Evolutionary conservation across 371 early-diverging fungal genomes (phyloP).

Genomic region (Apophysomyces trapeziformis): DNA sequence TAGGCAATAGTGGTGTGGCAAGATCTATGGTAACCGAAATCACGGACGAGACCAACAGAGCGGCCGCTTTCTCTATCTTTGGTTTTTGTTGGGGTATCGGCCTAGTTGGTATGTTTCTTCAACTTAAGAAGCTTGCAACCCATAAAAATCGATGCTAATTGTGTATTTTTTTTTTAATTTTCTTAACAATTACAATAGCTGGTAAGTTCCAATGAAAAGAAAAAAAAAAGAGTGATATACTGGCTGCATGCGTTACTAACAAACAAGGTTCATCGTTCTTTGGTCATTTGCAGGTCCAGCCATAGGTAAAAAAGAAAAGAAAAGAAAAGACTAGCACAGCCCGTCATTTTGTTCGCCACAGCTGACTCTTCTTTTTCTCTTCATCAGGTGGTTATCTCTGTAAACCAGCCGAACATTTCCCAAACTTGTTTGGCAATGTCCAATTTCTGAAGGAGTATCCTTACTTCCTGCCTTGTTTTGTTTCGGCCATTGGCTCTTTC

Average conservation of each 20-base stretch:
- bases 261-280: constrained; percentile 4
- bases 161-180: not conserved
- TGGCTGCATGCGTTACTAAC: not conserved
- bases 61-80: constrained; percentile 69
- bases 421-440: constrained; percentile 68
- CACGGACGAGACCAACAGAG: constrained; percentile 80
- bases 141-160: not conserved
- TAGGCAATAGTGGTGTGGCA: constrained; percentile 83
- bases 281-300: constrained; percentile 1
- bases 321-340: not conserved
- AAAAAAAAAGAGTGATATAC: not conserved
- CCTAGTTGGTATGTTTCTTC: constrained; percentile 49
- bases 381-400: constrained; percentile 76
- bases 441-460: constrained; percentile 73
- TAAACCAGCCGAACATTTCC: constrained; percentile 75
- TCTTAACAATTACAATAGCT: constrained; percentile 14
- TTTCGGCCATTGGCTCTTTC: constrained; percentile 67
- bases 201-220: constrained; percentile 19
- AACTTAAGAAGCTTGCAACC: too few species aligned
- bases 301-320: not conserved
- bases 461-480: constrained; percentile 87
- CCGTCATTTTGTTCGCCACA: not conserved
- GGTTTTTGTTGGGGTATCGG: constrained; percentile 74
- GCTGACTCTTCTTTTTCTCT: constrained; percentile 10
- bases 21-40: constrained; percentile 88